Percentiles rank a stretch among this genome's conserved stretches.
Evolutionary conservation across 805 yeast genomes (phyloP).

Genomic region (Monosporozyma unispora): DNA sequence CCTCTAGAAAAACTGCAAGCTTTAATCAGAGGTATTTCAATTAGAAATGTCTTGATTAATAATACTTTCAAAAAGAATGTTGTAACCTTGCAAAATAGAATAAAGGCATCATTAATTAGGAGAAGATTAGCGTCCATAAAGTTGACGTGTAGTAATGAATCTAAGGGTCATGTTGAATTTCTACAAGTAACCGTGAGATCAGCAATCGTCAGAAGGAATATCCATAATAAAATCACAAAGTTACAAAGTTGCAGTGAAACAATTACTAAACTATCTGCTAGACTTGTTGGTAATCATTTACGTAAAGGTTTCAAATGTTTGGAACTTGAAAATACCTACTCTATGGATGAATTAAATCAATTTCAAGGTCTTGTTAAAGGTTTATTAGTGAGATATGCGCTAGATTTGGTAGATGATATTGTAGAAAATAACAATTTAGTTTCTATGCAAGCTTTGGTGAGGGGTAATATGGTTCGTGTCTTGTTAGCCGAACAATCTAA

Average conservation of each 20-base stretch:
- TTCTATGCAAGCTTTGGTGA: slow-evolving; percentile 44
- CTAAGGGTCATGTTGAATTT: slow-evolving; percentile 28
- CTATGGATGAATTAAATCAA: slow-evolving; percentile 25
- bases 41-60: neutral
- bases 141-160: neutral
- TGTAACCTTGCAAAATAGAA: slow-evolving; percentile 40
- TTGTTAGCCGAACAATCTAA: slow-evolving; percentile 28
- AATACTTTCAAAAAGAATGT: slow-evolving; percentile 5
- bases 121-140: slow-evolving; percentile 15
- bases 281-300: slow-evolving; percentile 7
- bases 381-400: slow-evolving; percentile 45
- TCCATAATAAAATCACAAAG: slow-evolving; percentile 4
- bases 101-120: slow-evolving; percentile 42
- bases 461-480: slow-evolving; percentile 41
- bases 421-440: slow-evolving; percentile 36
- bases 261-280: slow-evolving; percentile 9
- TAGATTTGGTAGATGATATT: slow-evolving; percentile 47
- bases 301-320: neutral
- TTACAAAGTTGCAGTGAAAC: slow-evolving; percentile 20
- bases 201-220: neutral
- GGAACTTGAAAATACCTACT: neutral
- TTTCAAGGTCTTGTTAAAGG: slow-evolving; percentile 61
- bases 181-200: slow-evolving; percentile 61
- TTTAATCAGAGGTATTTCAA: slow-evolving; percentile 11
- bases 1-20: slow-evolving; percentile 17